phyloP scores from a whole-genome alignment of 192 early-diverging fungal genomes.

The Physocladia obscura region DNA sequence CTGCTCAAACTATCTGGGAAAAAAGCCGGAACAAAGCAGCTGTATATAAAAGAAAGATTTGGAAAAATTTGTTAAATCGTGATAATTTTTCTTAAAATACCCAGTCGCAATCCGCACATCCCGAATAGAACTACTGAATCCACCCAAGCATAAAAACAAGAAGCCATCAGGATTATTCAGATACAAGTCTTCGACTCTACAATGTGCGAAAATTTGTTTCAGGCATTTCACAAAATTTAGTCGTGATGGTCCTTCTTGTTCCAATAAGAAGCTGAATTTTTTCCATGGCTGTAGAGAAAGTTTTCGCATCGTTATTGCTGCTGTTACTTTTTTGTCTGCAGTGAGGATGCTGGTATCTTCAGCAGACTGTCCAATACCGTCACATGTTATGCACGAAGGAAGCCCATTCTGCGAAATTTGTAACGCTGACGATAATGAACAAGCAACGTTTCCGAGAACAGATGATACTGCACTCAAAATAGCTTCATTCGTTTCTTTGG shows the following conservation, averaged over 20 bases:
- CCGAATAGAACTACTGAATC: background rate
- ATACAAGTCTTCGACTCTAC: background rate
- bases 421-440: background rate
- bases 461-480: background rate
- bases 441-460: background rate
- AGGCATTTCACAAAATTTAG: background rate
- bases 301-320: too few relatives aligned
- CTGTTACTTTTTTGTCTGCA: too few relatives aligned
- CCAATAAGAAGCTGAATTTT: conserved; percentile 15
- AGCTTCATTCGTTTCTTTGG: too few relatives aligned
- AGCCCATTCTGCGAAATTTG: background rate
- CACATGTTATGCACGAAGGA: too few relatives aligned
- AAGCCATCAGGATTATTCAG: background rate
- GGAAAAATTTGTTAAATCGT: background rate
- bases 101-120: conserved; percentile 3
- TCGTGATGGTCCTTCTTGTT: background rate
- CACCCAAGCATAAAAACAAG: background rate
- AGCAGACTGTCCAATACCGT: too few relatives aligned
- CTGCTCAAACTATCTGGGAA: conserved; percentile 8
- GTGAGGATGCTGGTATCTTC: too few relatives aligned
- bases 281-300: conserved; percentile 12
- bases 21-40: background rate
- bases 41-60: background rate
- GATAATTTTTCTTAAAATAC: too few relatives aligned
- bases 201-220: background rate